These are phyloP conservation scores for Hagleromyces aurorensis DNA, from an alignment of 805 yeast species.

Conservation along the genomic window DNA sequence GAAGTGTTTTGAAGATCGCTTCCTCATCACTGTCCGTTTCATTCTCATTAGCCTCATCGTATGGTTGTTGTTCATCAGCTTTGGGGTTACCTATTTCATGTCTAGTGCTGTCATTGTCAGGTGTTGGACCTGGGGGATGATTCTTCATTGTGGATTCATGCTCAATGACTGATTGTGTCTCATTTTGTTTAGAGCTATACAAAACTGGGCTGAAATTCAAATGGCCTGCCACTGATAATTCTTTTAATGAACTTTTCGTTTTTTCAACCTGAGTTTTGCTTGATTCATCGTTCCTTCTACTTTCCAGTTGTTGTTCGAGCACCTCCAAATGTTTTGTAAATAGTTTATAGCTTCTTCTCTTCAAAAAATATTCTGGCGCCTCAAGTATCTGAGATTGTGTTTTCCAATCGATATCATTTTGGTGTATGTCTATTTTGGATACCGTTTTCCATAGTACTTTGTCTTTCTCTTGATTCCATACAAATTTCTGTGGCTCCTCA, in stretches of 20 bases:
- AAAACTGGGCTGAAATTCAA: no score
- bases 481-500: conserved; percentile 33
- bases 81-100: neutral
- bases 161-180: no score
- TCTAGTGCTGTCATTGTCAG: no score
- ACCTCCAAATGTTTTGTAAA: conserved; percentile 22
- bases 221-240: no score
- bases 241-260: no score
- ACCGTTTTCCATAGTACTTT: conserved; percentile 25
- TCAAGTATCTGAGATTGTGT: conserved; percentile 30
- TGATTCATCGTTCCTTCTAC: conserved; percentile 7
- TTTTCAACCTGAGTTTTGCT: conserved; percentile 5
- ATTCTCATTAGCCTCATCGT: conserved; percentile 1
- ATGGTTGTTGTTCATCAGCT: neutral
- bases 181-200: no score
- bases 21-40: conserved; percentile 4
- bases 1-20: conserved; percentile 11
- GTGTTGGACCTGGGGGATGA: no score
- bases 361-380: conserved; percentile 29
- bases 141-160: no score
- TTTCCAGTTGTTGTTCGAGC: conserved; percentile 21
- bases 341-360: conserved; percentile 24
- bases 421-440: conserved; percentile 17
- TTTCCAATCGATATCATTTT: conserved; percentile 25
- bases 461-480: conserved; percentile 29